These are phyloP conservation scores for Aspergillus eucalypticola DNA, from an alignment of 2,329 filamentous ascomycete species.

Conservation along the genomic window DNA sequence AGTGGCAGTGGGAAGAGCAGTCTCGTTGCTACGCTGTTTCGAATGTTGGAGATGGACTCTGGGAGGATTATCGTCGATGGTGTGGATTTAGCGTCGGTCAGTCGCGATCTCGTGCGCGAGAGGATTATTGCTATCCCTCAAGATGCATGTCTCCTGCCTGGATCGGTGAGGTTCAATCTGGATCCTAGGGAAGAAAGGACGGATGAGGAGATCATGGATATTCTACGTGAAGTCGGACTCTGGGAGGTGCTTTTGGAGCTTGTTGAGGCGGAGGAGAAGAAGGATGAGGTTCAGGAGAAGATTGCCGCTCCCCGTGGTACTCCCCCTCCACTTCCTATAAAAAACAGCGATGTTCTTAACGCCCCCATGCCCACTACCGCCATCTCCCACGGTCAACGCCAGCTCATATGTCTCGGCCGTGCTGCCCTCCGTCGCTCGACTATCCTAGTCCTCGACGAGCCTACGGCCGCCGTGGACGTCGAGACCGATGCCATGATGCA, in stretches of 20 bases:
- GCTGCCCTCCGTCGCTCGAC: slow-evolving; percentile 52
- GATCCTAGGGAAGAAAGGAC: slow-evolving; percentile 30
- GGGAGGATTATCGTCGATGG: slow-evolving; percentile 29
- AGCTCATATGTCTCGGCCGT: slow-evolving; percentile 71
- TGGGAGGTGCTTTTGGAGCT: slow-evolving; percentile 16
- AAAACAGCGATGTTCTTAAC: slow-evolving; percentile 23
- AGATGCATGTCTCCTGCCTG: slow-evolving; percentile 24
- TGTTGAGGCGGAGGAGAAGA: neutral
- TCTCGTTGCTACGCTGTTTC: slow-evolving; percentile 21
- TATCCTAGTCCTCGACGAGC: neutral
- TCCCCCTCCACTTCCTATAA: too few species aligned
- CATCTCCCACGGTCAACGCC: slow-evolving; percentile 74
- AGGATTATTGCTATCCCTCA: slow-evolving; percentile 26
- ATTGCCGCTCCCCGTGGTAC: slow-evolving; percentile 9
- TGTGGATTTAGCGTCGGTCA: slow-evolving; percentile 22
- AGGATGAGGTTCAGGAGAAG: too few species aligned
- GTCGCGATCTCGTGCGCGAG: slow-evolving; percentile 17
- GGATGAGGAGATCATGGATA: slow-evolving; percentile 22
- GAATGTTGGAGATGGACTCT: slow-evolving; percentile 32
- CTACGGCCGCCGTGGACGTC: neutral
- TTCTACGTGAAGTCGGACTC: slow-evolving; percentile 25
- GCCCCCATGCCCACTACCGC: slow-evolving; percentile 38
- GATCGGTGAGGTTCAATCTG: slow-evolving; percentile 25
- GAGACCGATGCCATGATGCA: neutral
- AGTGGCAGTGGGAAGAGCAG: neutral